Evolutionary conservation across 306 rosid species (phyloP).

Genomic region (Citrullus amarus): DNA sequence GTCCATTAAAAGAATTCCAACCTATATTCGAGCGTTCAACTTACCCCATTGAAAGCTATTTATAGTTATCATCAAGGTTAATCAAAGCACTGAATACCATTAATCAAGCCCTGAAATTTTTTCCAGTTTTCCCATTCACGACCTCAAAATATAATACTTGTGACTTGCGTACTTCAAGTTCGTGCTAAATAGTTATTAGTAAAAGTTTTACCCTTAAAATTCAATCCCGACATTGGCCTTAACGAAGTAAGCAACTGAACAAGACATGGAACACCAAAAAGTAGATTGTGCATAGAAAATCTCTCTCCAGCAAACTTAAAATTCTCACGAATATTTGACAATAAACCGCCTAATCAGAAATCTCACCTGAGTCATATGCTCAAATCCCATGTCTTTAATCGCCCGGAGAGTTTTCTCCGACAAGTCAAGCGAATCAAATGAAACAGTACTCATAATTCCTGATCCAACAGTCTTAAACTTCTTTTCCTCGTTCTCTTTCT

Average conservation of each 20-base stretch:
- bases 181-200: background rate
- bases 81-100: background rate
- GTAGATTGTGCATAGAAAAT: background rate
- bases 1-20: background rate
- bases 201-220: background rate
- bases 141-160: background rate
- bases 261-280: background rate
- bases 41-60: background rate
- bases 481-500: conserved; percentile 10
- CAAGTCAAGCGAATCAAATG: conserved; percentile 42
- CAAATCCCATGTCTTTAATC: conserved; percentile 44
- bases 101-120: background rate
- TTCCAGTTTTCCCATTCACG: background rate
- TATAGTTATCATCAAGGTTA: background rate
- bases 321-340: background rate
- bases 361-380: conserved; percentile 58
- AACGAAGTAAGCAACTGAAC: background rate
- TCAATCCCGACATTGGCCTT: background rate
- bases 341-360: background rate
- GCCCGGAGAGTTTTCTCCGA: conserved; percentile 53
- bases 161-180: too few species aligned
- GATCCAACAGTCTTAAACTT: conserved; percentile 15
- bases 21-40: background rate
- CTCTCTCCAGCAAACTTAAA: background rate
- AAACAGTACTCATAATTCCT: conserved; percentile 53